These are phyloP conservation scores for Rauvolfia tetraphylla DNA, from an alignment of 257 asterid genomes.

Conservation along the genomic window DNA sequence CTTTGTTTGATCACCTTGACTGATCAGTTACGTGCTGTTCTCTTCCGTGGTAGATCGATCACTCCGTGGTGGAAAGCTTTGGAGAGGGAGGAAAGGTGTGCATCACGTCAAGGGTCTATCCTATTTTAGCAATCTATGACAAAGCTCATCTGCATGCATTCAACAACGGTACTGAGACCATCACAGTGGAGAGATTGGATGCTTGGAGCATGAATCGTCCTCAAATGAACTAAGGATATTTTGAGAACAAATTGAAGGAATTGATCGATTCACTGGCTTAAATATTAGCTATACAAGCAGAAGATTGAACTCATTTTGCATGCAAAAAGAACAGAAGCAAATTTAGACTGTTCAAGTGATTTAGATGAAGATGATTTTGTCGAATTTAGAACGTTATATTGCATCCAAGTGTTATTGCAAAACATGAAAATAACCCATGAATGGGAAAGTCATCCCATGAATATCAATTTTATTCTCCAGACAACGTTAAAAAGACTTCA, in stretches of 20 bases:
- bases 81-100: conserved; percentile 40
- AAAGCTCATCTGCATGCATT: conserved; percentile 34
- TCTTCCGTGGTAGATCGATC: conserved; percentile 26
- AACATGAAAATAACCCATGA: not conserved
- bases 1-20: too few relatives aligned
- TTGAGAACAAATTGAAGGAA: too few relatives aligned
- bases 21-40: not conserved
- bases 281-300: too few relatives aligned
- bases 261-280: too few relatives aligned
- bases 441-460: not conserved
- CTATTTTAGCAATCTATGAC: conserved; percentile 25
- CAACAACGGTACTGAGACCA: conserved; percentile 36
- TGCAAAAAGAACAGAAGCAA: not conserved
- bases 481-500: too few relatives aligned
- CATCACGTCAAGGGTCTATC: conserved; percentile 43
- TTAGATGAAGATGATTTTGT: too few relatives aligned
- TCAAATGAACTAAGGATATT: conserved; percentile 13
- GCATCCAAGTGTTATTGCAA: not conserved
- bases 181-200: conserved; percentile 21
- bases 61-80: conserved; percentile 45
- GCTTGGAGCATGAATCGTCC: conserved; percentile 41
- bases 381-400: not conserved
- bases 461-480: too few relatives aligned
- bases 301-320: not conserved
- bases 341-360: not conserved